Base-by-base conservation (phyloP, 1,284 basidiomycete genomes). In the Puccinia hordei region DNA sequence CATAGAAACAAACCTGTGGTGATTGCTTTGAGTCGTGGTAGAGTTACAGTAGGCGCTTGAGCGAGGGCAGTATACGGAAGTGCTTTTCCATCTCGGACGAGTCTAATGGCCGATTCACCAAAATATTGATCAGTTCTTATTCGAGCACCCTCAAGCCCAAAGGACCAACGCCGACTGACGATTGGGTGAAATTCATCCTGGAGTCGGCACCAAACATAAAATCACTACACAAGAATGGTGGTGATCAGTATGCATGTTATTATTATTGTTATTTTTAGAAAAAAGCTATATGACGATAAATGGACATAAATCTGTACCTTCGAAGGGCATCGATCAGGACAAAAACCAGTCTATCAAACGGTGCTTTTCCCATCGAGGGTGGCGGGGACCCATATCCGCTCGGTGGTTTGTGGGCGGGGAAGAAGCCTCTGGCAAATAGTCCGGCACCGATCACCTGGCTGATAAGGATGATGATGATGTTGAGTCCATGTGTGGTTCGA, bases 281-380 rank as follows among this genome's bases (percentile, higher is more conserved):
- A n/a, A n/a, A n/a, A n/a, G n/a, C n/a, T n/a, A 51, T 65, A 81
- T 81, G 8, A 57, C 22, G 12, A 35, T 1, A 66, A 24, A 10
- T 1, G 75, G 9, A 33, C 15, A 13, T 35, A 10, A 9, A 53
- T 17, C 24, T 46, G 24, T 51, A 83, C 83, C 81, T 82, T 46
- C 82, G 75, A 9, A 83, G 59, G 17, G 83, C 83, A 59, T 83
- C 83, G 19, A 83, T 82, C 24, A 83, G 63, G 9, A 83, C 80
- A 63, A 83, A 83, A 13, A 76, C 82, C 59, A 83, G 73, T 27
- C 83, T 82, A 17, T 80, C 73, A 35, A 83, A 83, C 41, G 69
- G 27, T 66, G 71, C 10, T 3, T 44, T 22, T 30, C n/a, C 13
- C 49, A 33, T 19, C 33, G 35, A n/a, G 24, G 15, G 65, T 38